A percentile compares a stretch with the other conserved stretches of the same genome.
Conservation (phyloP, 2,329 filamentous ascomycete genomes). For the Neophaeococcomyces aloes region DNA sequence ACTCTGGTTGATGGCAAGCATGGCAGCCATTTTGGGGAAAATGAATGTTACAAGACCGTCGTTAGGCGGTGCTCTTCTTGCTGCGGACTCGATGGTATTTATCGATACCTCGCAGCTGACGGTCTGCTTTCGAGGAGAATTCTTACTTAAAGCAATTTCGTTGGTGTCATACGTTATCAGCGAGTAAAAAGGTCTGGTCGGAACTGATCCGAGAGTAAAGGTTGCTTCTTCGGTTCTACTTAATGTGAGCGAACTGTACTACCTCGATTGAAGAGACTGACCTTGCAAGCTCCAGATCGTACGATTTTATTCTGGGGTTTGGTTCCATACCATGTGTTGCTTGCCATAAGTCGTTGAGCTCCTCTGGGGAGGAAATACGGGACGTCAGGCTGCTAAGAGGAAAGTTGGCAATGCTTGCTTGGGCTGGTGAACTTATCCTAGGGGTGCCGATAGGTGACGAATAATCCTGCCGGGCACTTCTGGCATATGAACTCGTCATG, state of each 20-base stretch:
- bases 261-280: conserved; percentile 19
- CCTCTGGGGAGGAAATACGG: conserved; percentile 30
- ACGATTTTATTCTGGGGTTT: conserved; percentile 25
- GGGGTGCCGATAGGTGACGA: conserved; percentile 25
- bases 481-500: conserved; percentile 10
- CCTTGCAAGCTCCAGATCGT: conserved; percentile 34
- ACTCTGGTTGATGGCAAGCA: conserved; percentile 39
- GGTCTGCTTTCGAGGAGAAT: conserved; percentile 31
- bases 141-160: conserved; percentile 33
- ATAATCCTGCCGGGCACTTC: conserved; percentile 21
- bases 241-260: conserved; percentile 14
- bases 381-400: conserved; percentile 28
- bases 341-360: conserved; percentile 35
- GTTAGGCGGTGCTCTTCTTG: conserved; percentile 29
- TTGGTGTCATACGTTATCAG: conserved; percentile 33
- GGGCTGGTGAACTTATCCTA: conserved; percentile 32
- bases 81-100: conserved; percentile 31
- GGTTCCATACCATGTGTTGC: conserved; percentile 35
- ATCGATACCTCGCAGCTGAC: conserved; percentile 35
- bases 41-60: conserved; percentile 36
- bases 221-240: conserved; percentile 31
- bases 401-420: conserved; percentile 34
- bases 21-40: conserved; percentile 40
- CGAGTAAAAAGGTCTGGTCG: conserved; percentile 35
- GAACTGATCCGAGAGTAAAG: conserved; percentile 33